phyloP scores from a whole-genome alignment of 768 basidiomycete genomes.

The Tylopilus sp. region DNA sequence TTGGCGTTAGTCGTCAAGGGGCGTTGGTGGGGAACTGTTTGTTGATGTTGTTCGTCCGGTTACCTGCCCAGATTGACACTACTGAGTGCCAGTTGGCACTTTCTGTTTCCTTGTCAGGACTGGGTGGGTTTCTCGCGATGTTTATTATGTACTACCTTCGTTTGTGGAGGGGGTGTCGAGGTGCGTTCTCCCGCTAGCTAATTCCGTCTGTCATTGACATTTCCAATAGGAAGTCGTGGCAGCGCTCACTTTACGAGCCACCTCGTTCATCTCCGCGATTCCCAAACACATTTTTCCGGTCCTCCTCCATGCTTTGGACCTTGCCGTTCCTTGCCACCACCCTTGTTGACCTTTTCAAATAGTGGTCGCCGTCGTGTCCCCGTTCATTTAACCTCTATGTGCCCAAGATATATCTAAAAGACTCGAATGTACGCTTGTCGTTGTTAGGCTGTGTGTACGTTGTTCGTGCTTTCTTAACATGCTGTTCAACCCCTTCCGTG shows the following conservation, averaged over 20 bases:
- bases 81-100: neutral
- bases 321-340: neutral
- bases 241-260: neutral
- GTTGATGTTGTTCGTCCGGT: conserved; percentile 1
- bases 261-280: neutral
- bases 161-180: neutral
- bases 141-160: neutral
- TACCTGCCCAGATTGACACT: neutral
- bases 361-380: neutral
- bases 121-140: neutral
- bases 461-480: conserved; percentile 4
- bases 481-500: conserved; percentile 6
- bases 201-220: neutral
- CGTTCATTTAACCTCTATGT: conserved; percentile 4
- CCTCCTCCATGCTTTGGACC: neutral
- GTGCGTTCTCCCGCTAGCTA: conserved; percentile 1
- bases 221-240: neutral
- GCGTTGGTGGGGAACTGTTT: neutral
- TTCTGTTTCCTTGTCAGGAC: conserved; percentile 1
- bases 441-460: conserved; percentile 15
- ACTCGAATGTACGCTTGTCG: conserved; percentile 19
- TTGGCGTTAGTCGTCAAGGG: conserved; percentile 21
- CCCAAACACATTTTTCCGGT: neutral
- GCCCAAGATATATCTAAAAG: conserved; percentile 9
- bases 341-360: too few relatives aligned